Conservation (phyloP, 345 rosid genomes). For the Lepidium sativum region DNA sequence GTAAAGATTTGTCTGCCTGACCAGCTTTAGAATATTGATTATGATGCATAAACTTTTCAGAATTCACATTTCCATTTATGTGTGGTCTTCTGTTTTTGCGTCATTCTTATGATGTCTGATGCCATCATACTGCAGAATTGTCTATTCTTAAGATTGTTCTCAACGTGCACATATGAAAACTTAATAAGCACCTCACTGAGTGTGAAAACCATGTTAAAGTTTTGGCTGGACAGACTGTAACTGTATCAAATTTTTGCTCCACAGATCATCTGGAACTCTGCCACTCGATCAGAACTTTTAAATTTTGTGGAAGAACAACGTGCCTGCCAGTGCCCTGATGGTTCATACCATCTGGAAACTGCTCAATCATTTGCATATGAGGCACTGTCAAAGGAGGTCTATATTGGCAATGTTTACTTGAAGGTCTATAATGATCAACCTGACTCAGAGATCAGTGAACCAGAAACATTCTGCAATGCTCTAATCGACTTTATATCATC, state of each 20-base stretch:
- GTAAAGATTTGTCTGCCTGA: conserved; percentile 34
- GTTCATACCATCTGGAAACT: conserved; percentile 79
- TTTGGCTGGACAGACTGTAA: conserved; percentile 2
- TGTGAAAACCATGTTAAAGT: conserved; percentile 6
- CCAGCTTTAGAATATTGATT: conserved; percentile 2
- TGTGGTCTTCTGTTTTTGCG: no score
- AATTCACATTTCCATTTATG: background rate
- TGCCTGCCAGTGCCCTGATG: conserved; percentile 78
- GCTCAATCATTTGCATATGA: conserved; percentile 68
- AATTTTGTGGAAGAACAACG: conserved; percentile 92
- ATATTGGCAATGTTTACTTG: conserved; percentile 92
- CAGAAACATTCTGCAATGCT: conserved; percentile 88
- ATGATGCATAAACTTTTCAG: background rate
- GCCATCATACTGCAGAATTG: no score
- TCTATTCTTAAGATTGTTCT: no score
- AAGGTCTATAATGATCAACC: conserved; percentile 98
- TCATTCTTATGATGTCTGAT: no score
- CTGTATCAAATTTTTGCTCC: conserved; percentile 18
- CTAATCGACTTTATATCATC: conserved; percentile 70
- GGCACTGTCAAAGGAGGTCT: conserved; percentile 82
- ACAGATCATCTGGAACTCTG: conserved; percentile 97
- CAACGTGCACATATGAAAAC: no score
- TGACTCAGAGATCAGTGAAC: conserved; percentile 91
- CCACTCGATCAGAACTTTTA: conserved; percentile 83
- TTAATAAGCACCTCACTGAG: no score